A percentile compares a stretch with the other conserved stretches of the same genome.
Conservation (phyloP, 495 filamentous ascomycete species). For the Cladorrhinum samala region DNA sequence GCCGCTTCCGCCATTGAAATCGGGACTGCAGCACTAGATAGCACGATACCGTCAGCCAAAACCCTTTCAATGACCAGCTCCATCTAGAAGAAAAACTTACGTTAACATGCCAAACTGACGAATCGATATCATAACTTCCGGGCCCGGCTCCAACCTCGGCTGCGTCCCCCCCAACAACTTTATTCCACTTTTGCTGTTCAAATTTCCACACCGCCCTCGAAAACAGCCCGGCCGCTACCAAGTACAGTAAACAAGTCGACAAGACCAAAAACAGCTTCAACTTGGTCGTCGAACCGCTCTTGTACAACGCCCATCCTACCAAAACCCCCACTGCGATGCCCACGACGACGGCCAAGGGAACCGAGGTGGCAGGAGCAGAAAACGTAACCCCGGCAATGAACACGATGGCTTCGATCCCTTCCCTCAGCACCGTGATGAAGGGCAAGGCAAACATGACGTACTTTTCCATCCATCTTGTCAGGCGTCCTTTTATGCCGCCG, state of each 20-base stretch:
- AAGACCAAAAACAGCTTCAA: slow-evolving; percentile 74
- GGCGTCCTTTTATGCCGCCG: slow-evolving; percentile 21
- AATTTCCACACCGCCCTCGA: slow-evolving; percentile 71
- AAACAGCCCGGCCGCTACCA: slow-evolving; percentile 80
- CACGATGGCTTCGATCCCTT: slow-evolving; percentile 75
- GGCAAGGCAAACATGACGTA: slow-evolving; percentile 79
- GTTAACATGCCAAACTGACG: slow-evolving; percentile 90
- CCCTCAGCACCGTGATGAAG: slow-evolving; percentile 76
- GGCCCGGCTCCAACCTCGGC: slow-evolving; percentile 69
- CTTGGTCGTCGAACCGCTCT: slow-evolving; percentile 50
- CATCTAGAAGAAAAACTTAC: slow-evolving; percentile 38
- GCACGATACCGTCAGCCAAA: too few species aligned
- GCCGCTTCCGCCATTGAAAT: slow-evolving; percentile 64
- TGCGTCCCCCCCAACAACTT: slow-evolving; percentile 63
- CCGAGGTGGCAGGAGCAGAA: slow-evolving; percentile 62
- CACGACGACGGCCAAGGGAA: slow-evolving; percentile 66
- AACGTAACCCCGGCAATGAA: slow-evolving; percentile 79
- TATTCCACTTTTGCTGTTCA: slow-evolving; percentile 59
- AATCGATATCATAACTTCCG: slow-evolving; percentile 79
- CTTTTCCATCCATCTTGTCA: slow-evolving; percentile 64
- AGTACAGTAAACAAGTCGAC: slow-evolving; percentile 79
- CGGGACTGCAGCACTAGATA: slow-evolving; percentile 66
- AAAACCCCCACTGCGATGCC: slow-evolving; percentile 57
- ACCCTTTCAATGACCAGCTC: too few species aligned
- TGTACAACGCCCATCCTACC: slow-evolving; percentile 70